Base-by-base conservation (phyloP, 305 asterid genomes). In the Plantago coronopus region DNA sequence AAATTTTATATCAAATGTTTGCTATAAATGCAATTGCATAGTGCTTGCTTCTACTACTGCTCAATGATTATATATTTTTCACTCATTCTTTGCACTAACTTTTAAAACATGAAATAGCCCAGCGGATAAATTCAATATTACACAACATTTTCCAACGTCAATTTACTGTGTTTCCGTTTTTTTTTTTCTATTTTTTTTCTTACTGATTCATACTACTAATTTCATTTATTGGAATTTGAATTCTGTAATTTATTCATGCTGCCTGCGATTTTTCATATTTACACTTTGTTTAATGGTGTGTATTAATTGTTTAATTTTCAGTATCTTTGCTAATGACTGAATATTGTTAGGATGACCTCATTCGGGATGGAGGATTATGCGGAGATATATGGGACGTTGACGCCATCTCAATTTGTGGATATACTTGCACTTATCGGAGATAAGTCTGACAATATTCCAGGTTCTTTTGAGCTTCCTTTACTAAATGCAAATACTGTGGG, bases 341-440 rank as follows among this genome's bases (percentile, higher is more conserved):
- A 49, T 23, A 23, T 23, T 71, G 59, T 61, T 63, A 84, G 93
- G 85, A 83, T 83, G 91, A 69, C 80, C 61, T 91, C 98, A 18
- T 91, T 88, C 73, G 98, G 98, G 63, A 57, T 88, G 82, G 97
- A 91, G 69, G 98, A 91, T 72, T 91, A 84, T 72, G 86, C 95
- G 48, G 73, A 75, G 71, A 82, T 76, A 64, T 88, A 86, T 79
- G 98, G 98, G 60, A 71, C 83, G 14, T 57, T 91, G 68, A 71
- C 65, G 64, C 98, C 97, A 66, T 86, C 89, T 47, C 98, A 91
- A 74, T 91, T 88, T 84, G 97, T 91, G 61, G 98, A 91, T 72
- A 79, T 91, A 64, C 72, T 83, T 66, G 77, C 98, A 57, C 98
- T 91, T 40, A 80, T 85, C 63, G 98, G 98, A 49, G 98, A 91